phyloP scores from a whole-genome alignment of 176 grass and related monocot genomes.

The Avena insularis region DNA sequence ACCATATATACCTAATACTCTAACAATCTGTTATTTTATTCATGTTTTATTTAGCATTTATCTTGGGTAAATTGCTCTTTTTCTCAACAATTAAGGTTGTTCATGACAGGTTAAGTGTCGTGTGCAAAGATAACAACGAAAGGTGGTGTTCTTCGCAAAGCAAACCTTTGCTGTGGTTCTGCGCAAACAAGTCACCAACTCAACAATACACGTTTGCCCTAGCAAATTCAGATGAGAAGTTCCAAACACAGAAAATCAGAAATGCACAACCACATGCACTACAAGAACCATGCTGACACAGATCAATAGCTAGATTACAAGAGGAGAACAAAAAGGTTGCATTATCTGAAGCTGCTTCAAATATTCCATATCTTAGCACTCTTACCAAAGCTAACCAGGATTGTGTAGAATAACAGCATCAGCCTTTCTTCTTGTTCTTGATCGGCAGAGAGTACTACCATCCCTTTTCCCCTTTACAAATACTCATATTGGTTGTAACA shows the following conservation, averaged over 20 bases:
- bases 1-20: too few species aligned
- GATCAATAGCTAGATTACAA: not conserved
- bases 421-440: not conserved
- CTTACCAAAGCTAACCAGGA: not conserved
- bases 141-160: too few species aligned
- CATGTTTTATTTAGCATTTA: too few species aligned
- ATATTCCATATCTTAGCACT: not conserved
- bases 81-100: too few species aligned
- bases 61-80: too few species aligned
- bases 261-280: not conserved
- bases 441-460: too few species aligned
- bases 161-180: too few species aligned
- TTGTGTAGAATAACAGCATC: not conserved
- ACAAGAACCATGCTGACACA: not conserved
- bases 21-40: too few species aligned
- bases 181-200: not conserved
- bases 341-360: not conserved
- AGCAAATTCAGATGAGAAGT: not conserved
- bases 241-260: not conserved
- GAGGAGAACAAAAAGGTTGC: not conserved
- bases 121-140: too few species aligned
- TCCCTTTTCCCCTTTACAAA: not conserved
- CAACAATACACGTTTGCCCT: not conserved
- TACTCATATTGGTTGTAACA: too few species aligned
- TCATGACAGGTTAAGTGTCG: too few species aligned